Evolutionary conservation across 345 rosid genomes (phyloP).

Genomic region (Salix suchowensis): DNA sequence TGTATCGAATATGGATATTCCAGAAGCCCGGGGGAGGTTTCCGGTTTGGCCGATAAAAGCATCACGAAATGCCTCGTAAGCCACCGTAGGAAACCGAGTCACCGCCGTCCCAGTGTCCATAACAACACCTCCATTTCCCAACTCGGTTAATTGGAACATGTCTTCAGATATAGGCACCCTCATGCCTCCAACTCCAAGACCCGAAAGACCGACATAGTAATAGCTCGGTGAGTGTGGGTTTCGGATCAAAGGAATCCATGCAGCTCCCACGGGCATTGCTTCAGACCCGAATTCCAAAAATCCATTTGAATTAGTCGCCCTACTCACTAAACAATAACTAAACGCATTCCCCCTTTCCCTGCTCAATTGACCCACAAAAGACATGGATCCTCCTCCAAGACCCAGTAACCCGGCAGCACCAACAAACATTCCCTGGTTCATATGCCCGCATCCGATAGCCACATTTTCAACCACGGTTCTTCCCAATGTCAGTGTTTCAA

Average conservation of each 20-base stretch:
- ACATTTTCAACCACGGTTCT: conserved; percentile 51
- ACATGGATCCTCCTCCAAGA: conserved; percentile 85
- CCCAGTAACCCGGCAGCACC: conserved; percentile 95
- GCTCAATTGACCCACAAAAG: conserved; percentile 77
- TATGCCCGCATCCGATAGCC: conserved; percentile 93
- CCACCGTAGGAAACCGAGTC: conserved; percentile 64
- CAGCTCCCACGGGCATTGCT: conserved; percentile 79
- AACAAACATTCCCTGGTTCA: conserved; percentile 83
- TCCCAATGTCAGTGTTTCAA: conserved; percentile 80
- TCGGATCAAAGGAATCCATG: conserved; percentile 81
- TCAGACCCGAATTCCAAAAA: conserved; percentile 71
- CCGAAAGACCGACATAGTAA: conserved; percentile 72
- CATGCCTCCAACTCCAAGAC: conserved; percentile 76
- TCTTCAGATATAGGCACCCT: conserved; percentile 56
- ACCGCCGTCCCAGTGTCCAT: conserved; percentile 99
- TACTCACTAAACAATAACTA: conserved; percentile 79
- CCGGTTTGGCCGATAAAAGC: conserved; percentile 56
- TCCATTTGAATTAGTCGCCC: conserved; percentile 65
- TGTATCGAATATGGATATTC: conserved; percentile 85
- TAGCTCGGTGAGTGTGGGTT: conserved; percentile 76
- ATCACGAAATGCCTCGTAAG: conserved; percentile 68
- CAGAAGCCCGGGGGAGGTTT: conserved; percentile 74
- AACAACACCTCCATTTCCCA: conserved; percentile 81
- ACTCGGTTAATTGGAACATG: conserved; percentile 41
- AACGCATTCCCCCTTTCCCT: conserved; percentile 89